A percentile compares a stretch with the other conserved stretches of the same genome.
These are phyloP conservation scores for Aspergillus sclerotioniger DNA, from an alignment of 495 filamentous ascomycete genomes.

Conservation along the genomic window DNA sequence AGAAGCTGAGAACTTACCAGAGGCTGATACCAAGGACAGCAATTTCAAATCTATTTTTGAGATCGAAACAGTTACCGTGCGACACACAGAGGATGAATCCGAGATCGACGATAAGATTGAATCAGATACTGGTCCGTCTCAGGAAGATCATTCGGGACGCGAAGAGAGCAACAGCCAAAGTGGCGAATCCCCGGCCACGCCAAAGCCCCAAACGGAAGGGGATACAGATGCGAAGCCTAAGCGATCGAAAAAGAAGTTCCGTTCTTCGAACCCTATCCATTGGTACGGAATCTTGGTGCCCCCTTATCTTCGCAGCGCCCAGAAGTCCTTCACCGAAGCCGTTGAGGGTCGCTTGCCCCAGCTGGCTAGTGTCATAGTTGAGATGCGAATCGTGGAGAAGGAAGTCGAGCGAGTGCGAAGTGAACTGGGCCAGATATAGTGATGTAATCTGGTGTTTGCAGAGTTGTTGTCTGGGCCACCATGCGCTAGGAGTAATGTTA, in stretches of 20 bases:
- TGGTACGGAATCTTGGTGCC: constrained; percentile 73
- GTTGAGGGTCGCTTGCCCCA: constrained; percentile 33
- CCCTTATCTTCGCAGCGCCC: constrained; percentile 56
- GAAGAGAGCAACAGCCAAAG: not conserved
- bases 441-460: not conserved
- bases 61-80: constrained; percentile 8
- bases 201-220: not conserved
- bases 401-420: constrained; percentile 60
- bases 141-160: not conserved
- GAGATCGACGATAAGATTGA: constrained; percentile 13
- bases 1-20: not conserved
- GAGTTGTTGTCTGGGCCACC: not conserved
- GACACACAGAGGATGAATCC: constrained; percentile 9
- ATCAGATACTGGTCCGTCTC: constrained; percentile 3
- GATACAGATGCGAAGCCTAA: constrained; percentile 15
- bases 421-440: constrained; percentile 17
- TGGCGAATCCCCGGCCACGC: not conserved
- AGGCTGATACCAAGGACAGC: not conserved
- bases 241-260: constrained; percentile 23
- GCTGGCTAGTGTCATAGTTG: constrained; percentile 54
- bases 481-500: no score
- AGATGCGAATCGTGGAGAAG: constrained; percentile 66
- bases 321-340: constrained; percentile 46
- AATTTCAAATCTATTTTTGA: constrained; percentile 16
- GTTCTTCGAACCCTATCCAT: constrained; percentile 55